Base-by-base conservation (phyloP, 2,329 filamentous ascomycete genomes). In the Neonectria coccinea region DNA sequence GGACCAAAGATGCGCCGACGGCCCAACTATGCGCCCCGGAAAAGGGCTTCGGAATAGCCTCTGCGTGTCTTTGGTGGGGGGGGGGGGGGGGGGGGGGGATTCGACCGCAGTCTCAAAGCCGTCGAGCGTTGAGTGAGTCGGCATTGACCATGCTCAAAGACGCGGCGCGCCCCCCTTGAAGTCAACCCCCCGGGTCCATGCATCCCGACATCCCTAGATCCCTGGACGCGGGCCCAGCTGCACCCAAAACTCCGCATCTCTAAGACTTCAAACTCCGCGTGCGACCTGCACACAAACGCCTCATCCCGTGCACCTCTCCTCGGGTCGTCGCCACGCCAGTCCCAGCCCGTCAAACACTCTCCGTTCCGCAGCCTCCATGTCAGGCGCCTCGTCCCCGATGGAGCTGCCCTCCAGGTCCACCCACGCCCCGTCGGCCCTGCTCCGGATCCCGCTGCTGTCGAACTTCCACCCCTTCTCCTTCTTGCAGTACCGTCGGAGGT, bases 361-460 rank as follows among this genome's bases (percentile, higher is more conserved):
- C 78, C 84, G 89, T 81, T 97, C 94, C 6, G 94, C 92, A 69
- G 91, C 90, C 74, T 88, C 80, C 82, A 92, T 88, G 51, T 89
- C 83, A 70, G 86, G 86, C 10, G 89, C 88, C 68, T 74, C 75
- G 67, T 85, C 79, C 2, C 61, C 68, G 12, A 60, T 54, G 18
- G 60, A 62, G 45, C 64, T 67, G 75, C 82, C 91, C 85, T 89
- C 87, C 8, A 96, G 73, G 76, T 96, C 89, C n/a, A 95, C 86
- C 82, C 90, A 89, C 3, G 80, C 79, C 2, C 92, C 92, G 58
- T 89, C 88, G 9, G 74, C 77, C 9, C 90, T 84, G 72, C 88
- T 89, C 48, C 94, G 85, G 11, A 97, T 87, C 0, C 96, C 96
- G 73, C 92, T 97, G 67, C 92, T 96, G 75, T 97, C 94, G 75